Evolutionary conservation across 148 eudicot species (phyloP).

Genomic region (Tetragonia tetragonoides): DNA sequence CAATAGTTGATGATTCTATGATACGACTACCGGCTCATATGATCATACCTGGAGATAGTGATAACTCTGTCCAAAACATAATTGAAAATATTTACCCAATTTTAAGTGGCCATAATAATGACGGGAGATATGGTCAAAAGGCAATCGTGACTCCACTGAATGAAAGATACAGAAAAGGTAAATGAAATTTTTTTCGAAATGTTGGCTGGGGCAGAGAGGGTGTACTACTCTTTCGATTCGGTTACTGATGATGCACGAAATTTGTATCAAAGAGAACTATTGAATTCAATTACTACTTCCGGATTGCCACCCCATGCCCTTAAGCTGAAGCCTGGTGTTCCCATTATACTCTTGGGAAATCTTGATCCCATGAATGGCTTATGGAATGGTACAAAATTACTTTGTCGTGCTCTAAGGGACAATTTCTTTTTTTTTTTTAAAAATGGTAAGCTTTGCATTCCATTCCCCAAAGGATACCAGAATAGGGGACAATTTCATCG

Average conservation of each 20-base stretch:
- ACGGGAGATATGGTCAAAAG: not conserved
- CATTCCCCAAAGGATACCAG: no score
- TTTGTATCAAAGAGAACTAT: not conserved
- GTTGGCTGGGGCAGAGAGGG: no score
- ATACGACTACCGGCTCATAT: not conserved
- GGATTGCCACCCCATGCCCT: not conserved
- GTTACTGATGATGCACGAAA: not conserved
- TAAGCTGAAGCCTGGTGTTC: not conserved
- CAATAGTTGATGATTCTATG: not conserved
- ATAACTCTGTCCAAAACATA: not conserved
- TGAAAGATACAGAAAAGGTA: not conserved
- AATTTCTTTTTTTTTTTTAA: no score
- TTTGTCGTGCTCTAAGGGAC: not conserved
- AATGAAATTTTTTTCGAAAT: not conserved
- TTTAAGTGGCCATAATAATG: not conserved
- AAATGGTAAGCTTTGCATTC: no score
- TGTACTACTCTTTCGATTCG: not conserved
- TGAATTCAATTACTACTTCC: not conserved
- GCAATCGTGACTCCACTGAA: not conserved
- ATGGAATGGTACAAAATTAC: not conserved
- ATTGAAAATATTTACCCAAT: not conserved
- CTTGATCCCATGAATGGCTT: not conserved
- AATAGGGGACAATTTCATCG: no score
- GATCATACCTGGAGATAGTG: not conserved
- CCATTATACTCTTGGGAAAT: not conserved